Base-by-base conservation (phyloP, 31 red algal species). In the Odonthalia washingtoniensis region DNA sequence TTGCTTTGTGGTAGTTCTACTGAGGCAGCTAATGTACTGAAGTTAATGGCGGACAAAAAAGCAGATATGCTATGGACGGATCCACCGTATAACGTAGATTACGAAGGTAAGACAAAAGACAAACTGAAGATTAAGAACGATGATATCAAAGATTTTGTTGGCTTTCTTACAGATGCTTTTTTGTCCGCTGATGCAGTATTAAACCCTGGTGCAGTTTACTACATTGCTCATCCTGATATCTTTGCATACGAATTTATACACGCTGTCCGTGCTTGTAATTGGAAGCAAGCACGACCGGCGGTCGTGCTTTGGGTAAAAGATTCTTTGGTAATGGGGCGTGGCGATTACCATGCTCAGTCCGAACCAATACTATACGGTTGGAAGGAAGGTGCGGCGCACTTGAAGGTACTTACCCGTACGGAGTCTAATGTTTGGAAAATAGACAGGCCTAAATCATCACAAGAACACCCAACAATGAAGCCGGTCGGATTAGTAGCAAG, bases 11-110 rank as follows among this genome's bases (percentile, higher is more conserved):
- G 64, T 35, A 67, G 33, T 67, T 30, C 64, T 35, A 30, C 33
- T 35, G 64, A 67, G 30, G 30, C 64, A 35, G 64, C 64, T 30
- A 35, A 33, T 33, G 33, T 35, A 30, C 27, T 35, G 30, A 30
- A 33, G 64, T 67, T 67, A 35, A 67, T 67, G 64, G 64, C 27
- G 30, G 64, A 67, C 64, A 67, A 67, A 30, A 30, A 67, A 35
- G 64, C 64, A 35, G 33, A 30, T 30, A 67, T 67, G 64, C 30
- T 67, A 33, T 67, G 27, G 27, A 67, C 64, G 30, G 64, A 67
- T 67, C 64, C 64, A 67, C 64, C 64, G 30, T 67, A 67, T 35
- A 67, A 67, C 64, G 64, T 67, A 33, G 33, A 67, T 33, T 33
- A 33, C 27, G 64, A 67, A 33, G 64, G 64, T 30, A 30, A 67